Conservation (phyloP, 106 monocot genomes). For the Dendrobium nobile region DNA sequence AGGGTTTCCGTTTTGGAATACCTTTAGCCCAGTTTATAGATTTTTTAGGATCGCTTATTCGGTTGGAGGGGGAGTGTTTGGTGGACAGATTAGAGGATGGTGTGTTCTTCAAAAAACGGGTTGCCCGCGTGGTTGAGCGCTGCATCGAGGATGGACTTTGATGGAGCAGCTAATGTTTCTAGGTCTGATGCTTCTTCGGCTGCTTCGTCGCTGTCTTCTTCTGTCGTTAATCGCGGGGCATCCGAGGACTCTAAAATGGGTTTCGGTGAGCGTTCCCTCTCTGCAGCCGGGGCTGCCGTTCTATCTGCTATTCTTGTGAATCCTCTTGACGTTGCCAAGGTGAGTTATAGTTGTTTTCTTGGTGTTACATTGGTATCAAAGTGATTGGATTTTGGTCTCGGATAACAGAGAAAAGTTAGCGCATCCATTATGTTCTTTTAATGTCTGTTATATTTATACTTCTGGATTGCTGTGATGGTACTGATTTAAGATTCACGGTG, state of each 20-base stretch:
- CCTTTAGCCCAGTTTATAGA: neutral
- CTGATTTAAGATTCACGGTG: neutral
- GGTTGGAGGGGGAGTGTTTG: neutral
- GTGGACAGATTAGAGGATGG: neutral
- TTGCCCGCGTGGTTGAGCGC: conserved; percentile 44
- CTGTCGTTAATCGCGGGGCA: neutral
- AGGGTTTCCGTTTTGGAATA: neutral
- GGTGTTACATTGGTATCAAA: neutral
- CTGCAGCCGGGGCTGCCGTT: conserved; percentile 87
- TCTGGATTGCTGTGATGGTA: neutral
- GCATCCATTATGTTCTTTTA: neutral
- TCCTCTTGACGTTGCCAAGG: conserved; percentile 96
- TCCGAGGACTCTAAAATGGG: conserved; percentile 41
- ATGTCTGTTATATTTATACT: neutral
- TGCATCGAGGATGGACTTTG: conserved; percentile 51
- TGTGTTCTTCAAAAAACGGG: neutral
- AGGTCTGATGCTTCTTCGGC: conserved; percentile 11
- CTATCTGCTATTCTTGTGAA: conserved; percentile 87
- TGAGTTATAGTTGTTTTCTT: neutral
- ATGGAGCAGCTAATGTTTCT: conserved; percentile 14
- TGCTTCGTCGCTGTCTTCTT: conserved; percentile 7
- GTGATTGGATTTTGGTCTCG: neutral
- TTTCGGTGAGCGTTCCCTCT: conserved; percentile 61
- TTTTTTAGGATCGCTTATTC: neutral
- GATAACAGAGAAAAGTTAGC: neutral